phyloP scores from a whole-genome alignment of 1,139 yeast genomes.

The Candida albicans region DNA sequence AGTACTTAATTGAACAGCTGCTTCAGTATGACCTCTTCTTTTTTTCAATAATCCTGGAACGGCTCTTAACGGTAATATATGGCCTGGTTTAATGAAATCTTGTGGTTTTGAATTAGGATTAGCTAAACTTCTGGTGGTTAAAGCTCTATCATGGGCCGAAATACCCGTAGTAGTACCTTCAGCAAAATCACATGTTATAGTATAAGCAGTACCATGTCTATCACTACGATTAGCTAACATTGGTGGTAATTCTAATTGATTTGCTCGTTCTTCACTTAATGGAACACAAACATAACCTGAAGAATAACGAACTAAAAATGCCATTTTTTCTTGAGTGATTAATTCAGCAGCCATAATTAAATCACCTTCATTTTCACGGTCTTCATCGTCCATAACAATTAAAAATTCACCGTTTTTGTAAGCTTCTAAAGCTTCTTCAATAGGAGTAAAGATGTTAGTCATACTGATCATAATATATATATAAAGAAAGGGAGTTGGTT shows the following conservation, averaged over 20 bases:
- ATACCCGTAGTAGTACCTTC: slow-evolving; percentile 97
- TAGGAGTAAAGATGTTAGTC: slow-evolving; percentile 15
- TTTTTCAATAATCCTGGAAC: slow-evolving; percentile 76
- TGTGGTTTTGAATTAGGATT: slow-evolving; percentile 52
- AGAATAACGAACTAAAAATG: slow-evolving; percentile 84
- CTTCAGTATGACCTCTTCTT: slow-evolving; percentile 98
- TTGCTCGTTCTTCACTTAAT: slow-evolving; percentile 73
- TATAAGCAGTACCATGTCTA: slow-evolving; percentile 96
- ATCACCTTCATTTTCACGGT: slow-evolving; percentile 97
- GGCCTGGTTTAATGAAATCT: slow-evolving; percentile 90
- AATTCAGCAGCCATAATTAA: slow-evolving; percentile 86
- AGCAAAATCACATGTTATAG: slow-evolving; percentile 82
- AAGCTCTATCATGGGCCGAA: slow-evolving; percentile 89
- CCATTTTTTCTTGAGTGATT: slow-evolving; percentile 85
- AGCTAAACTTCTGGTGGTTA: slow-evolving; percentile 76
- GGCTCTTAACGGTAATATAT: slow-evolving; percentile 88
- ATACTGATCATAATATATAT: slow-evolving; percentile 6
- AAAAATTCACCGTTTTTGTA: slow-evolving; percentile 86
- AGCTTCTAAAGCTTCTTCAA: slow-evolving; percentile 67
- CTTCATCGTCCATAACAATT: slow-evolving; percentile 93
- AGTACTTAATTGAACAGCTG: slow-evolving; percentile 84
- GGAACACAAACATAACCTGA: slow-evolving; percentile 97
- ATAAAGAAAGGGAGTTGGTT: too few relatives aligned
- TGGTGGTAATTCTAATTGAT: slow-evolving; percentile 72
- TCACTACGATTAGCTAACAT: slow-evolving; percentile 71